Evolutionary conservation across 805 yeast genomes (phyloP), one percentile per base, ranked within the genome.

Genomic region (Limtongozyma cylindracea): DNA sequence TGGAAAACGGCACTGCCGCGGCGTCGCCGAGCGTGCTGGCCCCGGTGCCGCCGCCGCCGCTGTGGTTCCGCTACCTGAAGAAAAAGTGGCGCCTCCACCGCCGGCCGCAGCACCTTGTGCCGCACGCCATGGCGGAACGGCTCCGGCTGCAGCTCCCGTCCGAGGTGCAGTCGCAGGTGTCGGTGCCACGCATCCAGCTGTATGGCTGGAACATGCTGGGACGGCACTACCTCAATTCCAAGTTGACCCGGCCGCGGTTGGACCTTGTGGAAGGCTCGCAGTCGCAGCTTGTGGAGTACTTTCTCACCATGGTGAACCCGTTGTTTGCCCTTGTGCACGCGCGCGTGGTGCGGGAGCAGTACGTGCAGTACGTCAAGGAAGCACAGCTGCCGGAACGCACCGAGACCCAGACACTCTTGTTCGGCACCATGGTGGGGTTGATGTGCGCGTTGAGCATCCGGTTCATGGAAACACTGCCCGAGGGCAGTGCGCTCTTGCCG

Each of bases 181-280:
- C 39, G 8, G 27, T 56, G n/a, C 72, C 72, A 4, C 38, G 72
- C 20, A 43, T 52, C n/a, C 70, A 66, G 33, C 56, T 51, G 22
- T 66, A 60, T 31, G 72, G 70, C 10, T 66, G 73, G 72, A 66
- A 66, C 34, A 43, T 64, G 59, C 45, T 56, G n/a, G 73, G 73
- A 1, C 51, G 51, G 14, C 56, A 54, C 31, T 66, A 60, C 32
- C 28, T 62, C 11, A 26, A 27, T 13, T 33, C 41, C 4, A 49
- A 45, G 14, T 29, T 25, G 8, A 29, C 51, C 18, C 58, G 57
- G 11, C 38, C 34, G 3, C 24, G 35, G 8, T 51, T 56, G 1
- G 39, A 35, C 3, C 26, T 41, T 21, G n/a, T 12, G 10, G 23
- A 10, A 4, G 12, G 27, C 9, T 11, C 26, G 5, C 19, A 13